phyloP scores from a whole-genome alignment of 2,329 filamentous ascomycete genomes.

The Tolypocladium album region DNA sequence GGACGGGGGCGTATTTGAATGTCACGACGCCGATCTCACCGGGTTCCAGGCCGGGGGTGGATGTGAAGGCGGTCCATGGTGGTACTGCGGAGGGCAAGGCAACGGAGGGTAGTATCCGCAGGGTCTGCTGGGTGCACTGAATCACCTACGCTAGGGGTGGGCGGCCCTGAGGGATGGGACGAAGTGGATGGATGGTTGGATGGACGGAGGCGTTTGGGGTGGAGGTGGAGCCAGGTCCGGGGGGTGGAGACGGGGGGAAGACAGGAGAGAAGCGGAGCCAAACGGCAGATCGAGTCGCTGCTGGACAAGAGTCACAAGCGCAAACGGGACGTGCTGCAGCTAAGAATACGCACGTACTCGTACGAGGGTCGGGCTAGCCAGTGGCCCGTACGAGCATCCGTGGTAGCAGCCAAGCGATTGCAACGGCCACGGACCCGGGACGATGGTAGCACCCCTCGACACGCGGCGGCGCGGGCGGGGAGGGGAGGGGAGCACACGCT shows the following conservation, averaged over 20 bases:
- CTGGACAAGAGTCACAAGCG: not conserved
- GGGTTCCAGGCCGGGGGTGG: not conserved
- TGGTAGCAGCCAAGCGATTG: not conserved
- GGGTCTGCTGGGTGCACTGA: not conserved
- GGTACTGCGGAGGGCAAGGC: not conserved
- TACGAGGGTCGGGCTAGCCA: not conserved
- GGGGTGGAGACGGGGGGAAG: not conserved
- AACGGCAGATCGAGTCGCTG: not conserved
- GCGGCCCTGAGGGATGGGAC: constrained; percentile 1
- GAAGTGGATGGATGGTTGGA: constrained; percentile 4
- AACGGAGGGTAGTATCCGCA: constrained; percentile 7
- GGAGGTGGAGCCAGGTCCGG: not conserved
- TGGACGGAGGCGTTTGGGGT: constrained; percentile 2
- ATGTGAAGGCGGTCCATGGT: not conserved
- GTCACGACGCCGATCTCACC: not conserved
- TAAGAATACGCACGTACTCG: not conserved
- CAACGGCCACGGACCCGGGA: not conserved
- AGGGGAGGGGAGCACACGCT: not conserved
- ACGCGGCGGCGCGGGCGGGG: not conserved
- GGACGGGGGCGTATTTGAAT: not conserved
- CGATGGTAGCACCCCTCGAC: not conserved
- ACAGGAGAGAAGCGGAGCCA: not conserved
- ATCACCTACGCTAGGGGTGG: not conserved
- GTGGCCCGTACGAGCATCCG: not conserved
- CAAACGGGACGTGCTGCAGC: not conserved